phyloP scores from a whole-genome alignment of 768 basidiomycete genomes.

The Boletus barrowsii region DNA sequence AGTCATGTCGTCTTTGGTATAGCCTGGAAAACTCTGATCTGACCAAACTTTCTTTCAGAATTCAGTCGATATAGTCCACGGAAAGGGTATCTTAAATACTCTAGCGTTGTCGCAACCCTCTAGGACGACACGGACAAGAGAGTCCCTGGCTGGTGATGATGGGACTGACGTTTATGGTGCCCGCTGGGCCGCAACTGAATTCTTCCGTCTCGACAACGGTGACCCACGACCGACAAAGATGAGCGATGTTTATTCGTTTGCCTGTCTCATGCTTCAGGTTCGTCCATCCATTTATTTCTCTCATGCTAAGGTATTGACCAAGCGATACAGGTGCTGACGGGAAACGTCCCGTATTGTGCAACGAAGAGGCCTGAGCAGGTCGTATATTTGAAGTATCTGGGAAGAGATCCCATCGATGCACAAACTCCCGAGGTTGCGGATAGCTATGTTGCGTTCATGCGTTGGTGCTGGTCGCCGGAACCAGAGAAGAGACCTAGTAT shows the following conservation, averaged over 20 bases:
- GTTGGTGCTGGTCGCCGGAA: conserved; percentile 8
- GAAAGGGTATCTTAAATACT: conserved; percentile 1
- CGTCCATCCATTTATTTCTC: background rate
- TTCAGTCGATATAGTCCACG: background rate
- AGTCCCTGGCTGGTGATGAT: background rate
- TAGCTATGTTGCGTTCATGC: conserved; percentile 3
- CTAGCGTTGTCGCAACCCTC: too few species aligned
- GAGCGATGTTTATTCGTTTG: conserved; percentile 17
- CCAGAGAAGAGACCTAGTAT: conserved; percentile 11
- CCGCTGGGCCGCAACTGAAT: conserved; percentile 14
- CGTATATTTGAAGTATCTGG: conserved; percentile 12
- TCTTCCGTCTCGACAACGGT: conserved; percentile 1
- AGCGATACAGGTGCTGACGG: conserved; percentile 3
- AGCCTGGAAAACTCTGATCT: background rate
- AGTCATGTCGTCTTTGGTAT: background rate
- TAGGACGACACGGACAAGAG: too few species aligned
- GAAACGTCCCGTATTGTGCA: conserved; percentile 5
- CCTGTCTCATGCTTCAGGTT: conserved; percentile 17
- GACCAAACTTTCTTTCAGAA: background rate
- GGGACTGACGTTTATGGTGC: background rate
- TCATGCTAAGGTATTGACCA: background rate
- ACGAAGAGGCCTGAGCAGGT: conserved; percentile 11
- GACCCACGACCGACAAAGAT: conserved; percentile 4
- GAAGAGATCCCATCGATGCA: conserved; percentile 13
- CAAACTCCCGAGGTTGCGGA: conserved; percentile 4